Evolutionary conservation across 345 rosid genomes (phyloP).

Genomic region (Pugionium cornutum): DNA sequence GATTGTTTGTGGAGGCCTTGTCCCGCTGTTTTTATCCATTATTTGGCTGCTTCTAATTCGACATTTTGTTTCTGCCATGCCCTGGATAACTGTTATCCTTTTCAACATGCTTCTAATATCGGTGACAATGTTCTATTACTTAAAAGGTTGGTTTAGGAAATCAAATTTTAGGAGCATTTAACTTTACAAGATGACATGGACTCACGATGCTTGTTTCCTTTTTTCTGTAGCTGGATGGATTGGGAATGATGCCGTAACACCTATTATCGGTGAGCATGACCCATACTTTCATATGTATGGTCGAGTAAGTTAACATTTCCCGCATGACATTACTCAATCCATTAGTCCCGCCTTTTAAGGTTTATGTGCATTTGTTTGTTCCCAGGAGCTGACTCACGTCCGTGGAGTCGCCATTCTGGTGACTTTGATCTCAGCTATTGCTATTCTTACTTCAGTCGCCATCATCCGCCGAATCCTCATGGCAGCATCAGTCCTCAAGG

Average conservation of each 20-base stretch:
- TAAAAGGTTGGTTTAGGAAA: conserved; percentile 60
- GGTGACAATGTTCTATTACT: conserved; percentile 79
- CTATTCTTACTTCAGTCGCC: conserved; percentile 88
- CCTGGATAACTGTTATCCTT: conserved; percentile 90
- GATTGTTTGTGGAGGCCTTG: conserved; percentile 90
- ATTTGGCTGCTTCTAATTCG: conserved; percentile 92
- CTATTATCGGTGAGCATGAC: conserved; percentile 84
- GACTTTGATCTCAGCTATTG: conserved; percentile 72
- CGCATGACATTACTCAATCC: not conserved
- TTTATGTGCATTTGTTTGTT: conserved; percentile 37
- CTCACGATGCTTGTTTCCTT: not conserved
- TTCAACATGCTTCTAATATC: conserved; percentile 78
- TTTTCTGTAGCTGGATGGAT: conserved; percentile 87
- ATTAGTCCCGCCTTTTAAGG: not conserved
- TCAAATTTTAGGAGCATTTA: conserved; percentile 3
- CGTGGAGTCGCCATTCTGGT: conserved; percentile 70
- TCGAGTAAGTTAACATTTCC: conserved; percentile 59
- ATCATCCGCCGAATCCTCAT: conserved; percentile 86
- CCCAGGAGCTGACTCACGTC: conserved; percentile 81
- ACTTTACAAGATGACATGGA: not conserved
- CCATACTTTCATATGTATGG: conserved; percentile 74
- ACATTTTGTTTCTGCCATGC: conserved; percentile 93
- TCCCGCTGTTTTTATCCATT: conserved; percentile 84
- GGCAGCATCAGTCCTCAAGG: conserved; percentile 99
- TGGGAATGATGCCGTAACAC: conserved; percentile 84